phyloP scores from a whole-genome alignment of 257 asterid genomes.

The Linderniella brevidens region DNA sequence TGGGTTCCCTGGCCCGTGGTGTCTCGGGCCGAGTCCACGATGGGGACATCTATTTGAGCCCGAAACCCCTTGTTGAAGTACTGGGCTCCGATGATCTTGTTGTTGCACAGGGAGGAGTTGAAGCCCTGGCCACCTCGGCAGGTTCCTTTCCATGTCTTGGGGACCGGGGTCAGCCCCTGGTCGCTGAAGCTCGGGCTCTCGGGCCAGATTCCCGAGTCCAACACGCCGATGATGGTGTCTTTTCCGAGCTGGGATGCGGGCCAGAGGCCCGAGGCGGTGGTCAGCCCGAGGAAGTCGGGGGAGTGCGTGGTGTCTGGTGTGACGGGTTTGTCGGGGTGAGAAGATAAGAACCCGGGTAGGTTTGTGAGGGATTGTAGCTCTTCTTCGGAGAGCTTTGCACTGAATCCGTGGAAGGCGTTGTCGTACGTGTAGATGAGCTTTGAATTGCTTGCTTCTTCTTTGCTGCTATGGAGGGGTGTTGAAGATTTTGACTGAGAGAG shows the following conservation, averaged over 20 bases:
- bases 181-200: slow-evolving; percentile 44
- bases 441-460: background rate
- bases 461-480: background rate
- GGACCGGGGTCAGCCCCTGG: slow-evolving; percentile 31
- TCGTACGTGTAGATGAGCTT: slow-evolving; percentile 33
- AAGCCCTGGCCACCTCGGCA: slow-evolving; percentile 34
- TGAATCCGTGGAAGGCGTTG: slow-evolving; percentile 42
- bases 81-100: slow-evolving; percentile 34
- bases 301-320: slow-evolving; percentile 40
- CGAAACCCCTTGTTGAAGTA: slow-evolving; percentile 28
- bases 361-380: slow-evolving; percentile 24
- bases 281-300: slow-evolving; percentile 27
- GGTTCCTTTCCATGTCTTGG: slow-evolving; percentile 37
- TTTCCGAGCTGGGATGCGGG: slow-evolving; percentile 36
- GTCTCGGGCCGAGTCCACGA: slow-evolving; percentile 38
- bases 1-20: slow-evolving; percentile 36
- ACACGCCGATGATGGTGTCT: slow-evolving; percentile 36
- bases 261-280: slow-evolving; percentile 33
- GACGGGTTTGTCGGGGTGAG: slow-evolving; percentile 18
- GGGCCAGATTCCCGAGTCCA: slow-evolving; percentile 49
- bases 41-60: slow-evolving; percentile 14
- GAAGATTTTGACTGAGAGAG: background rate
- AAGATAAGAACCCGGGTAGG: slow-evolving; percentile 37
- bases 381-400: slow-evolving; percentile 23
- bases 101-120: slow-evolving; percentile 32